Conservation (phyloP, 495 filamentous ascomycete species). For the Neurospora sp. region DNA sequence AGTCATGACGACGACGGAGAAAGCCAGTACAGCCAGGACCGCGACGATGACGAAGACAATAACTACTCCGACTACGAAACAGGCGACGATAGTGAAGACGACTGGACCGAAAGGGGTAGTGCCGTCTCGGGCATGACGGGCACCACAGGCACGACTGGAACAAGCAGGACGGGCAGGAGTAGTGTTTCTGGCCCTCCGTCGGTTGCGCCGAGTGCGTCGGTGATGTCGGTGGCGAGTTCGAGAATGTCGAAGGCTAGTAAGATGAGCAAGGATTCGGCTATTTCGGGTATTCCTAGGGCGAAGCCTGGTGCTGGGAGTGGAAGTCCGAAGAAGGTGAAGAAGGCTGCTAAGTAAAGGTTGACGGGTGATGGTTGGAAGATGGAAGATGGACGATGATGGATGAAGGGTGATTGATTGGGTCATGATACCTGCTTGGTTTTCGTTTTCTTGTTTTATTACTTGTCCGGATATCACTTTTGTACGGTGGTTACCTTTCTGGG, state of each 20-base stretch:
- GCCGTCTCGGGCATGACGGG: slow-evolving; percentile 22
- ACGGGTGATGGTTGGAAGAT: neutral
- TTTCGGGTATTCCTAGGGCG: neutral
- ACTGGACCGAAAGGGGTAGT: slow-evolving; percentile 24
- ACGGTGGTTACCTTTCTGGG: no score
- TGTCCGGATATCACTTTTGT: no score
- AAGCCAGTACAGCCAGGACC: neutral
- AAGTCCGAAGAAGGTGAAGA: neutral
- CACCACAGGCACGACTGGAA: slow-evolving; percentile 28
- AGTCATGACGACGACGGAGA: neutral
- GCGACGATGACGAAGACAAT: slow-evolving; percentile 31
- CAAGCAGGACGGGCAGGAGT: neutral
- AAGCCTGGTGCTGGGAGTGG: neutral
- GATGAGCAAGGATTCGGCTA: neutral
- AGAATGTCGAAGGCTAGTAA: no score
- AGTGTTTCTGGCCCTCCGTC: neutral
- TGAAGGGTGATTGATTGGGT: neutral
- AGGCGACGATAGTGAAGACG: slow-evolving; percentile 20
- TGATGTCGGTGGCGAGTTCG: neutral
- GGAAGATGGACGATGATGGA: neutral
- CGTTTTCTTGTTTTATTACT: no score
- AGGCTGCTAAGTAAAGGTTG: neutral
- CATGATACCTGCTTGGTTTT: neutral
- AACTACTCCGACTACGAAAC: slow-evolving; percentile 19
- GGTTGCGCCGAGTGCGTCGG: neutral